Conservation (phyloP, 2,329 filamentous ascomycete species). For the Claviceps sp. region DNA sequence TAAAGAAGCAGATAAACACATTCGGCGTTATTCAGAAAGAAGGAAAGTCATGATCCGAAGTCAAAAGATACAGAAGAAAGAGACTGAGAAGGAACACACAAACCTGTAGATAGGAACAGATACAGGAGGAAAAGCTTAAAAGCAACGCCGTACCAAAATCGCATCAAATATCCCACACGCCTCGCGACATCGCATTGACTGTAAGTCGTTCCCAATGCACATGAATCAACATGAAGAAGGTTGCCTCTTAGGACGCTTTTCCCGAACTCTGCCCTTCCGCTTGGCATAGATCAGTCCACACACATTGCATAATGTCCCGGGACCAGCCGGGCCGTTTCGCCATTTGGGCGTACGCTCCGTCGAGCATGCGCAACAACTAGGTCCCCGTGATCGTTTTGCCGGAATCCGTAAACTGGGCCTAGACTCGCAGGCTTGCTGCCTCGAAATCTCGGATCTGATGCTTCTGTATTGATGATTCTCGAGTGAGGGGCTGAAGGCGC, state of each 20-base stretch:
- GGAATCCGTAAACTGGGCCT: neutral
- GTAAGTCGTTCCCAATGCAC: neutral
- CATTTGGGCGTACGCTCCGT: slow-evolving; percentile 65
- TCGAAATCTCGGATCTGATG: neutral
- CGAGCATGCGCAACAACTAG: slow-evolving; percentile 38
- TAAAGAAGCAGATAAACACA: neutral
- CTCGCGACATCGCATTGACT: neutral
- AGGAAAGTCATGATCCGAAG: neutral
- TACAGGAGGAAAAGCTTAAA: neutral
- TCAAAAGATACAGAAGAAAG: neutral
- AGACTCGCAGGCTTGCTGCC: neutral
- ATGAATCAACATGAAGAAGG: slow-evolving; percentile 4
- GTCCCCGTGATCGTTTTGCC: slow-evolving; percentile 3
- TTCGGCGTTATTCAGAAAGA: neutral
- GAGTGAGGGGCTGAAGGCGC: neutral
- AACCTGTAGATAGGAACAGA: neutral
- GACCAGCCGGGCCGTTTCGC: slow-evolving; percentile 60
- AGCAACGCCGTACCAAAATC: neutral
- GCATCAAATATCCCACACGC: neutral
- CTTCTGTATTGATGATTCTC: neutral
- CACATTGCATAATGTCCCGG: slow-evolving; percentile 59
- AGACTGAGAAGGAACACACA: neutral
- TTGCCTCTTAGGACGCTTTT: neutral
- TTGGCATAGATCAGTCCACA: slow-evolving; percentile 43
- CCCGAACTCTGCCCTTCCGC: slow-evolving; percentile 6